Base-by-base conservation (phyloP, 352 stramenopile genomes). In the Discostella stelligera region DNA sequence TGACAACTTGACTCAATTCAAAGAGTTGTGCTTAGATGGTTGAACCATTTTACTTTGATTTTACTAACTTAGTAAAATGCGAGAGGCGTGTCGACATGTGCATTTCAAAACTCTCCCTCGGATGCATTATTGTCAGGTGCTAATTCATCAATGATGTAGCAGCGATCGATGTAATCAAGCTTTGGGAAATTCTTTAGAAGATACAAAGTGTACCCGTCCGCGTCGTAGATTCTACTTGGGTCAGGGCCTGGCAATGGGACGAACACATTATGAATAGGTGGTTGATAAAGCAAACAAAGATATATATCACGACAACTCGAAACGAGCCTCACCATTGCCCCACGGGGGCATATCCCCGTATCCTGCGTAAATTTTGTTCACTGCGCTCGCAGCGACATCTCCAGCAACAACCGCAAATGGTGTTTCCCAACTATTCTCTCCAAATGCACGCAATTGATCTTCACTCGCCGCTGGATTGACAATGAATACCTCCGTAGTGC, bases 401-500 rank as follows among this genome's bases (percentile, higher is more conserved):
- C 69, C 74, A 0, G 66, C 56, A 54, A 79, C 67, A 7, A 64
- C 21, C 3, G 65, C 84, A 76, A 88, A 90, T 9, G 82, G 82
- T 16, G 74, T 86, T 55, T 90, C 84, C 84, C 83, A 89, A 25
- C 55, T 46, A 61, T 85, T 88, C 25, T 69, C 14, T 0, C 81
- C 84, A 62, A 90, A 90, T 21, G 66, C 23, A 27, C 79, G 18
- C 20, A 90, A 70, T 41, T 88, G 74, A 0, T 64, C 0, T 21
- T 86, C 30, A 18, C 49, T 58, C 20, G 56, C 53, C 21, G 71
- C 79, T 0, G 84, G 81, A 70, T 86, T 86, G 3, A 89, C 81
- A 49, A 90, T 71, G 49, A 90, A 90, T 11, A 90, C 37, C 65
- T 90, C 81, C 16, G 68, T 84, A 10, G 74, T 77, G 20, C 81